phyloP scores from a whole-genome alignment of 2,329 filamentous ascomycete genomes.

The Phyllosticta citribraziliensis region DNA sequence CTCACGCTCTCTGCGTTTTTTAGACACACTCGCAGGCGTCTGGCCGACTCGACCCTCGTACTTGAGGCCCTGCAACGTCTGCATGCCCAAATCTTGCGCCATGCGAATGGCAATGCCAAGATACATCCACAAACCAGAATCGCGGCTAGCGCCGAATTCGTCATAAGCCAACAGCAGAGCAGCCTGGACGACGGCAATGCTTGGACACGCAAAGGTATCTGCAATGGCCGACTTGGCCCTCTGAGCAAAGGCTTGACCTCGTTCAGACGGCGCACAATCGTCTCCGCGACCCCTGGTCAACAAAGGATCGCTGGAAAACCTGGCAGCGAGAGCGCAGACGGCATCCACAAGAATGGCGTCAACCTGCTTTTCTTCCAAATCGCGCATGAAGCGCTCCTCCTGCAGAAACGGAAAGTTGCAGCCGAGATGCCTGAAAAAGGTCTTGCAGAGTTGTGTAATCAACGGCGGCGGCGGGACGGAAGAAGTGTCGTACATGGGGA shows the following conservation, averaged over 20 bases:
- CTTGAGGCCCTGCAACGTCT: conserved; percentile 66
- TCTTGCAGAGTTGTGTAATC: conserved; percentile 66
- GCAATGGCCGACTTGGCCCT: conserved; percentile 74
- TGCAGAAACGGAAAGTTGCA: conserved; percentile 81
- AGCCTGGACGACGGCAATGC: conserved; percentile 73
- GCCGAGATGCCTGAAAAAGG: conserved; percentile 72
- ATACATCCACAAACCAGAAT: conserved; percentile 91
- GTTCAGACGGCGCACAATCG: conserved; percentile 46
- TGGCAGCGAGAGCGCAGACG: conserved; percentile 70
- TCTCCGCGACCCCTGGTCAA: conserved; percentile 25
- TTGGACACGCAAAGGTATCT: conserved; percentile 74
- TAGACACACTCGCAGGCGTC: conserved; percentile 40
- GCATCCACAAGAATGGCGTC: conserved; percentile 81
- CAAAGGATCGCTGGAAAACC: conserved; percentile 59
- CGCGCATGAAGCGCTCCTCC: conserved; percentile 59
- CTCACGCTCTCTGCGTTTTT: conserved; percentile 37
- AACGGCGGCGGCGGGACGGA: conserved; percentile 60
- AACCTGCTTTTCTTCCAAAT: conserved; percentile 69
- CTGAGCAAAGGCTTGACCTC: conserved; percentile 69
- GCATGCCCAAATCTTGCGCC: conserved; percentile 69
- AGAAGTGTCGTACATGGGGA: conserved; percentile 70
- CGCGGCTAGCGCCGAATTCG: conserved; percentile 78
- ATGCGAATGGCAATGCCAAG: conserved; percentile 77
- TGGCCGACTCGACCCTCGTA: conserved; percentile 46
- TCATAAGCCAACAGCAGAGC: conserved; percentile 79